These are phyloP conservation scores for Salvia splendens DNA, from an alignment of 257 asterid species.

Conservation along the genomic window DNA sequence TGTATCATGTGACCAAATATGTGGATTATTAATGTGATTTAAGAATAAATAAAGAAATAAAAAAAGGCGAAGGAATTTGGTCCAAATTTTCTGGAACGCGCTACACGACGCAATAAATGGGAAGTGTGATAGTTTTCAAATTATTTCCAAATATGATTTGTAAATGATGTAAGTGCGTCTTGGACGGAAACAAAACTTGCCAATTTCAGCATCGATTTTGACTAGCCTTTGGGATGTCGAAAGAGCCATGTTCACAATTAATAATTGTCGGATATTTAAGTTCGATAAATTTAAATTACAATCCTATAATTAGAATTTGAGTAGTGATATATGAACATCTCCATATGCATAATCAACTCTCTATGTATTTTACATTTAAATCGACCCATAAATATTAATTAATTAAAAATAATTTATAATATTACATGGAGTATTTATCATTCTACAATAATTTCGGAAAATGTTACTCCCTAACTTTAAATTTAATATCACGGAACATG, in stretches of 20 bases:
- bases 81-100: not conserved
- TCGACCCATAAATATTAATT: too few species aligned
- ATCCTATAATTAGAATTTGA: too few species aligned
- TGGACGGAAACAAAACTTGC: slow-evolving; percentile 3
- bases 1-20: too few species aligned
- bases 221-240: not conserved
- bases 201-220: not conserved
- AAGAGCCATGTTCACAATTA: not conserved
- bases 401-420: too few species aligned
- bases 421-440: too few species aligned
- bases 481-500: too few species aligned
- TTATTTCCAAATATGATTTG: not conserved
- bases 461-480: too few species aligned
- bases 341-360: too few species aligned
- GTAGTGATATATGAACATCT: too few species aligned
- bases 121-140: not conserved
- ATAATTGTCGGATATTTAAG: not conserved
- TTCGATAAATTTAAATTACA: too few species aligned
- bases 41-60: not conserved
- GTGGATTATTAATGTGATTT: not conserved
- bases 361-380: too few species aligned
- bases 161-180: slow-evolving; percentile 15
- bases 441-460: too few species aligned
- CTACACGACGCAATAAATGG: not conserved
- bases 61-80: not conserved